Conservation (phyloP, 2,329 filamentous ascomycete species). For the Pseudocercospora vitis region DNA sequence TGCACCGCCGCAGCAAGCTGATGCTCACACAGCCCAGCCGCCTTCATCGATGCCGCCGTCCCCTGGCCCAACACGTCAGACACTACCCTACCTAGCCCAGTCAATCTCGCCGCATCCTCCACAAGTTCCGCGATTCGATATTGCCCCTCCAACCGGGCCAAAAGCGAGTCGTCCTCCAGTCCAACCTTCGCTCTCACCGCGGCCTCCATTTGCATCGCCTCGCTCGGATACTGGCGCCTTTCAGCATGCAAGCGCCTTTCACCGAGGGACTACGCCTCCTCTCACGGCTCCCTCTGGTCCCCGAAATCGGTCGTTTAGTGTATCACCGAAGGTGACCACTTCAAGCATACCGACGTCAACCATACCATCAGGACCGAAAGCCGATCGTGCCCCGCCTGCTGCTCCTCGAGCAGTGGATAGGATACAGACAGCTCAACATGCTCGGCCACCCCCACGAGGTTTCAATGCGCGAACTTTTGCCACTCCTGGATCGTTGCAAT, state of each 20-base stretch:
- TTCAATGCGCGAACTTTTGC: conserved; percentile 25
- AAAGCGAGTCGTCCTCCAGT: conserved; percentile 29
- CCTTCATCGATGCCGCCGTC: conserved; percentile 25
- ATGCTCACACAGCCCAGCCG: conserved; percentile 8
- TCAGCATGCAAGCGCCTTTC: conserved; percentile 10
- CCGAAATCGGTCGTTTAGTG: conserved; percentile 36
- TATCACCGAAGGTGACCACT: conserved; percentile 37
- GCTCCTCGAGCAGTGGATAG: conserved; percentile 18
- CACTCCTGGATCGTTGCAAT: conserved; percentile 36
- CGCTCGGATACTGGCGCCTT: conserved; percentile 27
- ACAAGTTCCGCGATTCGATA: conserved; percentile 28
- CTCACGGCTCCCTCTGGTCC: conserved; percentile 37
- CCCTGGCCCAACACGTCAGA: conserved; percentile 23
- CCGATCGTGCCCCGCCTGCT: conserved; percentile 28
- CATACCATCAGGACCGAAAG: conserved; percentile 41
- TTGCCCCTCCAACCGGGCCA: conserved; percentile 35
- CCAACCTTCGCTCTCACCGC: conserved; percentile 29
- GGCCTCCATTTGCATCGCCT: conserved; percentile 32
- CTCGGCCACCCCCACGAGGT: conserved; percentile 25
- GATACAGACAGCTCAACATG: conserved; percentile 10
- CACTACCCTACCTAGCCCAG: conserved; percentile 27
- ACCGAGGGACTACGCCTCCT: conserved; percentile 31
- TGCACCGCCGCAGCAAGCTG: conserved; percentile 10
- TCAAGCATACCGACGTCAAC: conserved; percentile 36
- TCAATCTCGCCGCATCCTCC: conserved; percentile 29